These are phyloP conservation scores for Monosporozyma aquatica DNA, from an alignment of 805 yeast species.

Conservation along the genomic window DNA sequence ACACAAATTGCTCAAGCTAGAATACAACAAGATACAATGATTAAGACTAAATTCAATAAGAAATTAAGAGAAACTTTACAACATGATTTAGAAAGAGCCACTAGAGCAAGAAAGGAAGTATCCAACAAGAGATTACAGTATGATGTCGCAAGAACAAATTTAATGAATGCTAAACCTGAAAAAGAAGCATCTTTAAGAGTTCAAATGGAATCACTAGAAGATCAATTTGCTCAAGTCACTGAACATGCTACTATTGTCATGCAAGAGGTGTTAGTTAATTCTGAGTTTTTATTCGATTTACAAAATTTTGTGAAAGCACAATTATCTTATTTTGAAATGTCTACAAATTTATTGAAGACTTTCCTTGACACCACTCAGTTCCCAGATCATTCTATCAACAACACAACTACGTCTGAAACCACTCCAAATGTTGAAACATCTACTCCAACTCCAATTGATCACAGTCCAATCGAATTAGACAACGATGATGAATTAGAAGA, in stretches of 20 bases:
- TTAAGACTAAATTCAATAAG: constrained; percentile 59
- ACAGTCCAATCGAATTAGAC: not conserved
- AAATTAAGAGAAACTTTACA: constrained; percentile 54
- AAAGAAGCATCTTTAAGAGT: constrained; percentile 68
- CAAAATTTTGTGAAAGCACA: constrained; percentile 69
- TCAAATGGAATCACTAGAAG: constrained; percentile 76
- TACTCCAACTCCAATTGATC: not conserved
- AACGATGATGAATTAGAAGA: constrained; percentile 5
- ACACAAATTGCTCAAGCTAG: constrained; percentile 74
- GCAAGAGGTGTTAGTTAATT: constrained; percentile 68
- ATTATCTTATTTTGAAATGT: constrained; percentile 69
- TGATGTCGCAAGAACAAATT: constrained; percentile 62
- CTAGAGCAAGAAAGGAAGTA: constrained; percentile 61
- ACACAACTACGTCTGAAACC: not conserved
- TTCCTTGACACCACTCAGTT: constrained; percentile 34
- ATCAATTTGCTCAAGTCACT: constrained; percentile 80
- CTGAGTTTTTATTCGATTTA: constrained; percentile 59
- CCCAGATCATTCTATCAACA: not conserved
- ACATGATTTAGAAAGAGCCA: constrained; percentile 51
- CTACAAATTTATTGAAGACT: constrained; percentile 54
- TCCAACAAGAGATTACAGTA: constrained; percentile 70
- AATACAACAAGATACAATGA: constrained; percentile 70
- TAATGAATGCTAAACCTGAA: constrained; percentile 44
- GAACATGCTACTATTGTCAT: constrained; percentile 78
- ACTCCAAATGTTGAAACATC: not conserved